Conservation (phyloP, 169 alveolate genomes). For the Plasmodium fragile region DNA sequence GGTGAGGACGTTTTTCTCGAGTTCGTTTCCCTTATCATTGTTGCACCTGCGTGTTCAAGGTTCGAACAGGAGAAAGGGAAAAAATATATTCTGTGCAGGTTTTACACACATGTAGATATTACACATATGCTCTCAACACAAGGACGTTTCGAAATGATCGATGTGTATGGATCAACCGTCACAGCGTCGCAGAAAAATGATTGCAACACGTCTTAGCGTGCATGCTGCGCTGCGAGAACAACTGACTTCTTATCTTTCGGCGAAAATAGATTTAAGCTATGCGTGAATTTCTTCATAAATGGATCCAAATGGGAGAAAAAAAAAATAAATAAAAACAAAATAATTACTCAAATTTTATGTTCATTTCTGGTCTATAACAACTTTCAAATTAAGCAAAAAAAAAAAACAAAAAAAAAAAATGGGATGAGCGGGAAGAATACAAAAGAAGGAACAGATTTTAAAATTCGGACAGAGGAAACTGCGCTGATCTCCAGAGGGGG, state of each 20-base stretch:
- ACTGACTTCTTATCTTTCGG: constrained; percentile 47
- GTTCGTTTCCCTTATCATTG: constrained; percentile 11
- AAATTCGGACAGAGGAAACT: neutral
- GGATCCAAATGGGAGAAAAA: constrained; percentile 3
- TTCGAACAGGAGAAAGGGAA: constrained; percentile 3
- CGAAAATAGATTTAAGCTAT: constrained; percentile 48
- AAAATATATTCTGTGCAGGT: neutral
- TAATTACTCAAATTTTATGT: constrained; percentile 27
- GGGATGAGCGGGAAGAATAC: neutral
- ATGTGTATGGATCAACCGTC: neutral
- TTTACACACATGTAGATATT: neutral
- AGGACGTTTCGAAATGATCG: neutral
- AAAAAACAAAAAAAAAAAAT: constrained; percentile 4
- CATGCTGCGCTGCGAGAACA: neutral
- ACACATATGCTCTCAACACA: neutral
- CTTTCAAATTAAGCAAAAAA: constrained; percentile 12
- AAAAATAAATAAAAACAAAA: constrained; percentile 14
- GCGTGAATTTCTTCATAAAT: constrained; percentile 65
- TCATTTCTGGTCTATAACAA: constrained; percentile 56
- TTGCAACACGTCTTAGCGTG: neutral
- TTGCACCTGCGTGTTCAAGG: constrained; percentile 2
- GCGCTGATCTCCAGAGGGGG: neutral
- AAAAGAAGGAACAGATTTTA: neutral
- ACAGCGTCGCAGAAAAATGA: neutral
- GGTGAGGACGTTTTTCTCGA: neutral